Conservation (phyloP, 2,329 filamentous ascomycete genomes). For the Pezizomycotina sp. region DNA sequence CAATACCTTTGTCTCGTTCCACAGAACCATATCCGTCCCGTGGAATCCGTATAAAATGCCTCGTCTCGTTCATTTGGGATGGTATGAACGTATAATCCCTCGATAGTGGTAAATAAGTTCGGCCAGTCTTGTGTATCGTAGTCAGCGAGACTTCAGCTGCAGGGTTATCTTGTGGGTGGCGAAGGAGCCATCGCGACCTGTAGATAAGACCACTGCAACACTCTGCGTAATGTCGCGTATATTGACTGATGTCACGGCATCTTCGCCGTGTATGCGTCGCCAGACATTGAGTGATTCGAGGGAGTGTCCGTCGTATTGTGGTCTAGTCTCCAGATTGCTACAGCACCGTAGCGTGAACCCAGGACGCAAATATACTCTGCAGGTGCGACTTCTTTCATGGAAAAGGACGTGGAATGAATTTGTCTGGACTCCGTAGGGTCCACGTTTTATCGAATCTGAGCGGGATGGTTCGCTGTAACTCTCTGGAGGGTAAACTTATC, state of each 20-base stretch:
- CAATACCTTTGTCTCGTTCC: conserved; percentile 57
- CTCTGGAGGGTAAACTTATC: too few relatives aligned
- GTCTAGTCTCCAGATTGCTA: conserved; percentile 9
- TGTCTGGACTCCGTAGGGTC: too few relatives aligned
- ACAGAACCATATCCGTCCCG: conserved; percentile 62
- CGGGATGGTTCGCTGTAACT: too few relatives aligned
- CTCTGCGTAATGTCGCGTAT: neutral
- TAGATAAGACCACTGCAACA: conserved; percentile 9
- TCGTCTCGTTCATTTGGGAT: too few relatives aligned
- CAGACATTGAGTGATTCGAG: conserved; percentile 7
- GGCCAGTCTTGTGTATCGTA: neutral
- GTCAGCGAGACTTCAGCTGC: neutral
- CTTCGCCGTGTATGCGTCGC: conserved; percentile 20
- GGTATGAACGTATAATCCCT: conserved; percentile 41
- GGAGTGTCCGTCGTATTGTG: neutral
- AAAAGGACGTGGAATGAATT: too few relatives aligned
- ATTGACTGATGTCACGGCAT: conserved; percentile 19
- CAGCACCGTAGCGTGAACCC: conserved; percentile 13
- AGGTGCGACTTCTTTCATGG: too few relatives aligned
- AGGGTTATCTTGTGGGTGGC: conserved; percentile 3
- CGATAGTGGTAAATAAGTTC: conserved; percentile 33
- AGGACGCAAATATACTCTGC: conserved; percentile 4
- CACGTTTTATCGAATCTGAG: too few relatives aligned
- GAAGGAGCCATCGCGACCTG: conserved; percentile 19
- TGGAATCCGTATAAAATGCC: conserved; percentile 68